These are phyloP conservation scores for Lachnellula willkommii DNA, from an alignment of 2,329 filamentous ascomycete genomes.

Conservation along the genomic window DNA sequence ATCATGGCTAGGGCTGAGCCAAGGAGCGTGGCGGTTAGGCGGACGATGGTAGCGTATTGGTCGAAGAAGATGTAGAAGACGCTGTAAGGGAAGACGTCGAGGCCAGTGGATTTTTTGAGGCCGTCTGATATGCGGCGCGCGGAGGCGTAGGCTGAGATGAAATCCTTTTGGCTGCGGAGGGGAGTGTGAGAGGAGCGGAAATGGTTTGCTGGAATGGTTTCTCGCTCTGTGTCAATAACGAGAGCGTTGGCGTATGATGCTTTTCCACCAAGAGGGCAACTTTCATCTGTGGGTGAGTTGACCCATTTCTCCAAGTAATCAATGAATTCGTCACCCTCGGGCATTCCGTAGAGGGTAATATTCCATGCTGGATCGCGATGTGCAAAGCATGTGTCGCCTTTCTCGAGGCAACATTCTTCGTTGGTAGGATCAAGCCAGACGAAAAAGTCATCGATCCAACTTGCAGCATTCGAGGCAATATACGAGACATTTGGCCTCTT, in stretches of 20 bases:
- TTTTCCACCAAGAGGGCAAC: conserved; percentile 82
- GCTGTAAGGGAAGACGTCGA: conserved; percentile 91
- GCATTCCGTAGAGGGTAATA: conserved; percentile 84
- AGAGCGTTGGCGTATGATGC: conserved; percentile 83
- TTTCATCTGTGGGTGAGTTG: conserved; percentile 68
- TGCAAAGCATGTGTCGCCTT: conserved; percentile 70
- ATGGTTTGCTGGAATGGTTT: conserved; percentile 74
- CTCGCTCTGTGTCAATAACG: conserved; percentile 63
- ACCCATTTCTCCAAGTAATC: conserved; percentile 82
- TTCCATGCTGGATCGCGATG: conserved; percentile 79
- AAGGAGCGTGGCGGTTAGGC: conserved; percentile 72
- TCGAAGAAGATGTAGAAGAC: conserved; percentile 99
- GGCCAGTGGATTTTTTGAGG: conserved; percentile 64
- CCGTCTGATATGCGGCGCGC: conserved; percentile 81
- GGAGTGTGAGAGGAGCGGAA: conserved; percentile 90
- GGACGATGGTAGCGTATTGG: conserved; percentile 83
- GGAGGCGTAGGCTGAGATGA: conserved; percentile 83
- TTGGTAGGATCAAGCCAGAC: conserved; percentile 79
- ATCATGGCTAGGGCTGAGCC: conserved; percentile 82
- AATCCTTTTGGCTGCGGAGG: conserved; percentile 81
- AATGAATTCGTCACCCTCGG: conserved; percentile 85
- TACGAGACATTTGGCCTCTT: conserved; percentile 85
- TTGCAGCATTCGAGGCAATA: conserved; percentile 81
- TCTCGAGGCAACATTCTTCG: conserved; percentile 58
- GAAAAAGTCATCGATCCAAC: conserved; percentile 96